Evolutionary conservation across 352 stramenopile genomes (phyloP).

Genomic region (Globisporangium apiculatum): DNA sequence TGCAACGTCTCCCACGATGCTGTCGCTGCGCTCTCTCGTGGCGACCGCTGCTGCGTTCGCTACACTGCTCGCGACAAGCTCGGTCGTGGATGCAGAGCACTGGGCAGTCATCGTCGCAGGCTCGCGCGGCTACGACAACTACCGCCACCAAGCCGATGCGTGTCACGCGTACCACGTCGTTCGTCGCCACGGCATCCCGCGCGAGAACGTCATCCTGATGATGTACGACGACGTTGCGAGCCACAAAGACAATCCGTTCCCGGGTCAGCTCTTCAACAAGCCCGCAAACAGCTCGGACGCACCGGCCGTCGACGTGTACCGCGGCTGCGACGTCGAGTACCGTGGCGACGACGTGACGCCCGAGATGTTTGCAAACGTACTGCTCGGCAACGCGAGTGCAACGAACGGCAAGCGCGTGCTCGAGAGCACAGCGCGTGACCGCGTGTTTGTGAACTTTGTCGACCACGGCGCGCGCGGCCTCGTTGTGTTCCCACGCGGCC

Average conservation of each 20-base stretch:
- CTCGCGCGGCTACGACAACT: conserved; percentile 88
- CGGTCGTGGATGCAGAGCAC: conserved; percentile 37
- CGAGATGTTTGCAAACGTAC: conserved; percentile 83
- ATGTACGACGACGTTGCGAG: conserved; percentile 90
- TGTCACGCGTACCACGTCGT: conserved; percentile 91
- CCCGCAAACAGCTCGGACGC: conserved; percentile 37
- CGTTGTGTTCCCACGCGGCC: conserved; percentile 72
- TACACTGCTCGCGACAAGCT: not conserved
- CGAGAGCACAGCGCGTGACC: conserved; percentile 71
- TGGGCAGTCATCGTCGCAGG: conserved; percentile 90
- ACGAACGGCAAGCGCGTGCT: conserved; percentile 75
- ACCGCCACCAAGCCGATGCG: conserved; percentile 87
- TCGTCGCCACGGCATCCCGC: conserved; percentile 76
- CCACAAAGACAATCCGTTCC: conserved; percentile 79
- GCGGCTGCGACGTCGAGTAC: conserved; percentile 76
- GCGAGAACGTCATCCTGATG: conserved; percentile 89
- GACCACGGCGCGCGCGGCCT: conserved; percentile 86
- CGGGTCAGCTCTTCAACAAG: conserved; percentile 86
- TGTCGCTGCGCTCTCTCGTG: too few relatives aligned
- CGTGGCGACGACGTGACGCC: conserved; percentile 72
- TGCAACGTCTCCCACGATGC: too few relatives aligned
- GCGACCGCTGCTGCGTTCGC: not conserved
- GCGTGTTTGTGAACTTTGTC: conserved; percentile 91
- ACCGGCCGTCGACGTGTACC: conserved; percentile 79
- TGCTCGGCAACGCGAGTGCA: conserved; percentile 64